phyloP scores from a whole-genome alignment of 176 grass and related monocot species.

The Aegilops speltoides region DNA sequence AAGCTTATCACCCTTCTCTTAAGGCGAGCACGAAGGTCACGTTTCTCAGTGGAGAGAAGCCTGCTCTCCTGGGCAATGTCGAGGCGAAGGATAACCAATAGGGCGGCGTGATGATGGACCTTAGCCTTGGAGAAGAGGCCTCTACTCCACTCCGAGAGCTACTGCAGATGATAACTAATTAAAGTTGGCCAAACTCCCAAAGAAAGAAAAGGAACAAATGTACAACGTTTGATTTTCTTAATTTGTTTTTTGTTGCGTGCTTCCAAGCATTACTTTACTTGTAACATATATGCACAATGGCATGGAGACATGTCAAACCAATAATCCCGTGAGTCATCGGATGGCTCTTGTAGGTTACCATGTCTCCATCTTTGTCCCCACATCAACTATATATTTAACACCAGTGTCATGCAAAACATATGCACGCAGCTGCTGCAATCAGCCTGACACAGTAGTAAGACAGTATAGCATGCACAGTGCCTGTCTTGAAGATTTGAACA shows the following conservation, averaged over 20 bases:
- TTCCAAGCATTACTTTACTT: not conserved
- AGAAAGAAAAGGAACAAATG: not conserved
- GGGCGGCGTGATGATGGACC: no score
- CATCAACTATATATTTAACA: slow-evolving; percentile 6
- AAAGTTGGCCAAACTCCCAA: not conserved
- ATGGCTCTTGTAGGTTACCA: not conserved
- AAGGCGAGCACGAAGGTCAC: no score
- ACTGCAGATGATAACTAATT: not conserved
- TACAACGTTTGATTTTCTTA: not conserved
- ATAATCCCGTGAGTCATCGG: not conserved
- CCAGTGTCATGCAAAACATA: slow-evolving; percentile 25
- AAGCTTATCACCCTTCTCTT: no score
- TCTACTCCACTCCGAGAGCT: no score
- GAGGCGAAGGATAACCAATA: no score
- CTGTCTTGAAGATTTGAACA: not conserved
- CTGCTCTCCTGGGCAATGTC: no score
- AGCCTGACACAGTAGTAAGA: slow-evolving; percentile 9
- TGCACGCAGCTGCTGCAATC: not conserved
- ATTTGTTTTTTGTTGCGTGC: not conserved
- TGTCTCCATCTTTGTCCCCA: slow-evolving; percentile 8
- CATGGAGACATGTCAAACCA: not conserved
- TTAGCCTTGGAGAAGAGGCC: no score
- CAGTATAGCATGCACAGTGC: not conserved
- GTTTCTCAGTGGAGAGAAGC: no score
- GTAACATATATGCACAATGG: not conserved